phyloP scores from a whole-genome alignment of 2,329 filamentous ascomycete genomes.

The Monilinia vaccinii-corymbosi region DNA sequence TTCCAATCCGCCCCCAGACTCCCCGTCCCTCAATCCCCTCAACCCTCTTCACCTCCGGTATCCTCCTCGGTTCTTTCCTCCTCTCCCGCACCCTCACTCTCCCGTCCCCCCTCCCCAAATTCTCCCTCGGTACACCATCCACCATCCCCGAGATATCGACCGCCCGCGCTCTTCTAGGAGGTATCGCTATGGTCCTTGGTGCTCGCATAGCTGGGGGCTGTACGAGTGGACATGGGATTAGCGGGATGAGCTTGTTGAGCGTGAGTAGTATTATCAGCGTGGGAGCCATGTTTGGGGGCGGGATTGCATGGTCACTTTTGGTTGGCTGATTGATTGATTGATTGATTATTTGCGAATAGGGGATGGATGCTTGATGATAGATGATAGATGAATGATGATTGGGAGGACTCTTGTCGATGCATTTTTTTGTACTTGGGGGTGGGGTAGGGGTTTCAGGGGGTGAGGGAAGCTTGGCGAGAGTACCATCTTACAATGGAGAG shows the following conservation, averaged over 20 bases:
- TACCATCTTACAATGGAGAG: neutral
- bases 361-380: neutral
- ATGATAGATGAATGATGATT: too few relatives aligned
- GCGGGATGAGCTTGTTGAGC: constrained; percentile 53
- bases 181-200: constrained; percentile 49
- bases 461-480: too few relatives aligned
- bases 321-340: neutral
- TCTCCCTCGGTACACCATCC: neutral
- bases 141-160: neutral
- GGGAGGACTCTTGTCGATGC: neutral
- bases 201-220: constrained; percentile 56
- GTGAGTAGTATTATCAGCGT: constrained; percentile 55
- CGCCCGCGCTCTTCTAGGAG: constrained; percentile 36
- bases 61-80: constrained; percentile 38
- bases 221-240: constrained; percentile 61
- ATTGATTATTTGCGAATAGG: too few relatives aligned
- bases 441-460: too few relatives aligned
- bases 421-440: neutral
- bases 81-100: constrained; percentile 11
- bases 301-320: constrained; percentile 28
- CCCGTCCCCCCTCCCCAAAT: neutral
- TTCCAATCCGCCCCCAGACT: neutral
- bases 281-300: constrained; percentile 46
- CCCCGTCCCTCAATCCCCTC: neutral
- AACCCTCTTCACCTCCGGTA: constrained; percentile 40